Evolutionary conservation across 2,329 filamentous ascomycete species (phyloP).

Genomic region (Pyrenophora seminiperda): DNA sequence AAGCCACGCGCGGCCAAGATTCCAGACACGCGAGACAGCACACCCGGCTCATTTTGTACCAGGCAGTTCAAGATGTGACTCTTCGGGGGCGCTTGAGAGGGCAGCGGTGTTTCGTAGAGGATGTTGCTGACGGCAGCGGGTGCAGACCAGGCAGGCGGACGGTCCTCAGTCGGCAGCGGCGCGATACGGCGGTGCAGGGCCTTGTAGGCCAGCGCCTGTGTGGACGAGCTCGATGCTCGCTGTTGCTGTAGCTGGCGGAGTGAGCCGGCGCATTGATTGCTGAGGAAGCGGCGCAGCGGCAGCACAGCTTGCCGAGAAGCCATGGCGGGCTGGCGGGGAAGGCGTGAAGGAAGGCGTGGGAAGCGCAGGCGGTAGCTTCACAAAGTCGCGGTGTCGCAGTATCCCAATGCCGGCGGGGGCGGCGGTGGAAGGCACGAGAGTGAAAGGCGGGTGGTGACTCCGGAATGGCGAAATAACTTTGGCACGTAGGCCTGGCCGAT

Average conservation of each 20-base stretch:
- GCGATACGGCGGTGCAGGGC: conserved; percentile 88
- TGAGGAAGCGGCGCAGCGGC: conserved; percentile 44
- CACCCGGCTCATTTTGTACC: conserved; percentile 98
- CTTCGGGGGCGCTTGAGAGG: conserved; percentile 82
- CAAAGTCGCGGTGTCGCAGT: no score
- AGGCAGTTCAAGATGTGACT: conserved; percentile 97
- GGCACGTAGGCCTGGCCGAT: conserved; percentile 8
- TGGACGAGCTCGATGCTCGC: conserved; percentile 66
- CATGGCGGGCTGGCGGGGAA: conserved; percentile 44
- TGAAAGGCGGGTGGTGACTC: no score
- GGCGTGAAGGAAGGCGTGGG: conserved; percentile 17
- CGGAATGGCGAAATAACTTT: conserved; percentile 9
- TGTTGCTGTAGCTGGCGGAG: conserved; percentile 41
- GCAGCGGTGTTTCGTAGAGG: conserved; percentile 94
- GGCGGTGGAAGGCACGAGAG: conserved; percentile 1
- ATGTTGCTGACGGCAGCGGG: conserved; percentile 97
- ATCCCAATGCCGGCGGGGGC: neutral
- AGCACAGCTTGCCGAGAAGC: conserved; percentile 51
- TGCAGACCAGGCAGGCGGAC: conserved; percentile 80
- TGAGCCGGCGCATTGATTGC: conserved; percentile 33
- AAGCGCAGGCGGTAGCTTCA: no score
- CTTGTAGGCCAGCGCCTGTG: conserved; percentile 96
- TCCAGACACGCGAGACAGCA: conserved; percentile 92
- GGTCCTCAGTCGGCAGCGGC: conserved; percentile 76
- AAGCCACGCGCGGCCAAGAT: conserved; percentile 95